Conservation (phyloP, 2,329 filamentous ascomycete species). For the Hypoxylon sp. region DNA sequence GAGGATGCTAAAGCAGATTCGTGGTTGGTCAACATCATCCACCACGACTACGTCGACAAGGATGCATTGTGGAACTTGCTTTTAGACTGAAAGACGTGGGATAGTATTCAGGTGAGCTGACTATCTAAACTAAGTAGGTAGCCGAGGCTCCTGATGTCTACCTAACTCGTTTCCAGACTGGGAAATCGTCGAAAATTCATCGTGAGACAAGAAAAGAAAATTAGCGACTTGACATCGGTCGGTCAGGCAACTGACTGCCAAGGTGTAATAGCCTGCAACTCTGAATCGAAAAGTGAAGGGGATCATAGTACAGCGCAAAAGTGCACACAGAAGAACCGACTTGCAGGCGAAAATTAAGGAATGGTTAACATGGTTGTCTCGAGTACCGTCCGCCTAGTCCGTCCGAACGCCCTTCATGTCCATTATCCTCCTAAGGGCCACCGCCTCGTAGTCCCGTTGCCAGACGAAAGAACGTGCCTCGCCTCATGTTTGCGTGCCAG, state of each 20-base stretch:
- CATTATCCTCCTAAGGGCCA: not conserved
- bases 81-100: conserved; percentile 53
- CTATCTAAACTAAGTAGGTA: conserved; percentile 30
- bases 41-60: conserved; percentile 81
- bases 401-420: conserved; percentile 4
- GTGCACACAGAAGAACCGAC: not conserved
- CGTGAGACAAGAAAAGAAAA: not conserved
- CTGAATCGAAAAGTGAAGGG: not conserved
- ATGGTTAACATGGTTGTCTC: not conserved
- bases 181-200: conserved; percentile 14
- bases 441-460: not conserved
- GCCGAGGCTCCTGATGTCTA: conserved; percentile 24
- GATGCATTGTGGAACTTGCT: conserved; percentile 81
- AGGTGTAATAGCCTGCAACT: not conserved
- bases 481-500: not conserved
- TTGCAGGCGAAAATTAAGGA: conserved; percentile 5
- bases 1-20: conserved; percentile 76
- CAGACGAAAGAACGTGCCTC: not conserved
- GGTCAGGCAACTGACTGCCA: not conserved
- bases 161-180: conserved; percentile 19
- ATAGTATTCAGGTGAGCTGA: conserved; percentile 21
- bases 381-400: not conserved
- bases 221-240: not conserved
- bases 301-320: conserved; percentile 1
- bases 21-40: conserved; percentile 93